phyloP scores from a whole-genome alignment of 768 basidiomycete species.

The Amyloporia xantha region DNA sequence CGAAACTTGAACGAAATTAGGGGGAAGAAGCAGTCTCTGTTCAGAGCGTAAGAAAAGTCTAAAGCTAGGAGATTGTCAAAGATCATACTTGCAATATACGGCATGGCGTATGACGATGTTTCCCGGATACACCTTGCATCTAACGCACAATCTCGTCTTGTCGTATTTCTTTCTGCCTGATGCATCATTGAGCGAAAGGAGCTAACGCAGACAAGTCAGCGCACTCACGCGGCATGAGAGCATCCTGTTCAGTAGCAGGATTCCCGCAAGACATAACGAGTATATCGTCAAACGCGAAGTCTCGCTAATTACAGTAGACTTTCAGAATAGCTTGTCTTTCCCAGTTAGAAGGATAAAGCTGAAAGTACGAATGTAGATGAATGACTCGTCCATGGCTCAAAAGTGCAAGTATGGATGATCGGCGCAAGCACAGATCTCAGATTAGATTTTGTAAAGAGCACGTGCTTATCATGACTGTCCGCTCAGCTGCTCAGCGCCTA shows the following conservation, averaged over 20 bases:
- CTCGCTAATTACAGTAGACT: neutral
- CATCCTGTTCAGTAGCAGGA: slow-evolving; percentile 50
- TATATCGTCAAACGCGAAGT: neutral
- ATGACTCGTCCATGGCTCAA: too few species aligned
- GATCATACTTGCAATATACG: slow-evolving; percentile 74
- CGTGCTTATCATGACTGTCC: neutral
- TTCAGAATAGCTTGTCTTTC: too few species aligned
- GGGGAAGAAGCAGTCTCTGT: slow-evolving; percentile 63
- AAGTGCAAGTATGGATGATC: neutral
- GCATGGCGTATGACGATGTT: slow-evolving; percentile 73
- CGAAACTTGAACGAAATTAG: slow-evolving; percentile 59
- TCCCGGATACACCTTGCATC: slow-evolving; percentile 60
- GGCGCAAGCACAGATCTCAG: neutral
- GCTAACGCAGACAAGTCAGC: neutral
- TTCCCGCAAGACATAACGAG: slow-evolving; percentile 46
- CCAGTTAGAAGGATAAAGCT: too few species aligned
- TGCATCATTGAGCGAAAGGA: neutral
- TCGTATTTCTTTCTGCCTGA: slow-evolving; percentile 63
- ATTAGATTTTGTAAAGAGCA: neutral
- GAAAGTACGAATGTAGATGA: too few species aligned
- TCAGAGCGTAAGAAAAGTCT: neutral
- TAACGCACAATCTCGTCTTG: slow-evolving; percentile 61
- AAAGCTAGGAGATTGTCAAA: neutral
- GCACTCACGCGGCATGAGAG: slow-evolving; percentile 60
- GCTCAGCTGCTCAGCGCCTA: neutral